Base-by-base conservation (phyloP, 2,329 filamentous ascomycete genomes). In the Coniochaeta sp. region DNA sequence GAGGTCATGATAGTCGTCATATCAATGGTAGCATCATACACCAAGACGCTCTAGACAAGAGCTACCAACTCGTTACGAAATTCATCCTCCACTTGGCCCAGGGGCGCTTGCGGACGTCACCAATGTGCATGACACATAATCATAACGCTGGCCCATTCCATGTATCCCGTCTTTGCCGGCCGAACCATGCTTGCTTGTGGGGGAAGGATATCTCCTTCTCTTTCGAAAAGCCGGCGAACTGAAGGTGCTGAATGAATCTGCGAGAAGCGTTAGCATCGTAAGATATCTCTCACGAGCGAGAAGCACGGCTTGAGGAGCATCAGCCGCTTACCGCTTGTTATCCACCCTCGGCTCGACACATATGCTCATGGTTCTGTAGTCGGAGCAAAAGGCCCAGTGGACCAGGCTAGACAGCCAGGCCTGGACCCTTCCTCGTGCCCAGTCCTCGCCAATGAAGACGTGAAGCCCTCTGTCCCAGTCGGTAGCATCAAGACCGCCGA, bases 401-500 rank as follows among this genome's bases (percentile, higher is more conserved):
- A 95, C 87, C 65, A 98, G 72, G 22, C 91, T 88, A 58, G 85
- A 90, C 65, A 97, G 72, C 95, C 95, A 99, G 34, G 87, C 79
- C 58, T 84, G 84, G 24, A 97, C 89, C n/a, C 85, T 77, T 0
- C 93, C 93, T 58, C 93, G 81, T 60, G 92, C 96, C 77, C 95
- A 96, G 67, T 97, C 87, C 75, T 98, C 95, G 1, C 95, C 95
- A 3, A 99, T 83, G 42, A 99, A 78, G 14, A 95, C 86, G 69
- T 99, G 95, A 19, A 98, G 76, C 0, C 95, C 95, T 7, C 95
- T 81, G 67, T 98, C 93, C 74, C 89, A 98, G 67, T 96, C 90
- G 8, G 83, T 84, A 0, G 87, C 85, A 3, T 81, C 81, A 0
- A 55, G 55, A 0, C 60, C 61, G 71, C 86, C 81, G 4, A 96